Evolutionary conservation across 257 asterid genomes (phyloP), one percentile per base, ranked within the genome.

Genomic region (Linaria vulgaris): DNA sequence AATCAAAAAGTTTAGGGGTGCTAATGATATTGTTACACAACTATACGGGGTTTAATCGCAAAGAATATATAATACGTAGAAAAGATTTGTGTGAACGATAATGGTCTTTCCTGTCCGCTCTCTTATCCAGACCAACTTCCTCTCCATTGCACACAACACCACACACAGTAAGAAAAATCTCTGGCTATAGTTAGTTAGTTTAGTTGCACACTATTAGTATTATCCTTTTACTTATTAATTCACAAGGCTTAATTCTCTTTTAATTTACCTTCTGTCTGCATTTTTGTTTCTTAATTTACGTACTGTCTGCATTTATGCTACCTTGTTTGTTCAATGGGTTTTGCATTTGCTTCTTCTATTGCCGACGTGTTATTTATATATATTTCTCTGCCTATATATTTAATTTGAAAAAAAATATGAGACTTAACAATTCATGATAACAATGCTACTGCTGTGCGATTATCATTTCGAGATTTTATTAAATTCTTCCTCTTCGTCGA

Each of bases 71-170:
- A 27, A 27, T 27, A 27, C 34, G n/a, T n/a, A 27, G 6, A 27
- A 27, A 27, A 27, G 6, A 27, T 2, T 44, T 79, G 60, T 56
- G 63, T 61, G 68, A 69, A 62, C 19, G 54, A 48, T 37, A 59
- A 13, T 50, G 19, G 43, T 52, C 59, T 15, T 53, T 58, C 14
- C 3, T 6, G 4, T 27, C 4, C 34, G n/a, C 25, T 47, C 68
- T 63, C 74, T 71, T 70, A 74, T 74, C 82, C 80, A 48, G 56
- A 44, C 10, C 5, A 65, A 59, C 69, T 50, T 46, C 59, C 51
- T 53, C 14, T 44, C 19, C 49, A 72, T 47, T 12, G 11, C 30
- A 64, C 57, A 51, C 57, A 43, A 52, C 38, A 63, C 47, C 59
- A 39, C 67, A 31, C n/a, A 37, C 9, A 15, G 80, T 79, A 63